Percentiles rank a stretch among this genome's conserved stretches.
Conservation (phyloP, 2,329 filamentous ascomycete species). For the Penicillium brasilianum region DNA sequence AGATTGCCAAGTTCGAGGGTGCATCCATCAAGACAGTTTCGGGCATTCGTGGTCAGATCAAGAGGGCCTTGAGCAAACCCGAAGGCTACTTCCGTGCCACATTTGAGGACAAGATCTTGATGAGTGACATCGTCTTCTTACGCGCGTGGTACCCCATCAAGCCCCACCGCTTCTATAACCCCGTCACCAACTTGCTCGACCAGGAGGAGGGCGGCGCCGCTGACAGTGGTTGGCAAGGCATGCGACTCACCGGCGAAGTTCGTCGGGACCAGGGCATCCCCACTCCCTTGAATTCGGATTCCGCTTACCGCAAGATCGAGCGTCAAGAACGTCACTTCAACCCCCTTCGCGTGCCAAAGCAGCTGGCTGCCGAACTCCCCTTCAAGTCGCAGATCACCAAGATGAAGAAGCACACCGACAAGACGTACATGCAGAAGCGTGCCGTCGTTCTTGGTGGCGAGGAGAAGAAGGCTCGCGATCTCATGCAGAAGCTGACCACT, state of each 20-base stretch:
- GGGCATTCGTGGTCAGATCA: slow-evolving; percentile 94
- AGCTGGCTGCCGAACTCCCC: slow-evolving; percentile 76
- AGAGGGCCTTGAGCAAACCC: slow-evolving; percentile 88
- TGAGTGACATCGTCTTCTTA: slow-evolving; percentile 95
- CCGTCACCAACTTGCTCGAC: slow-evolving; percentile 88
- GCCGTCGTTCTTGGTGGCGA: slow-evolving; percentile 85
- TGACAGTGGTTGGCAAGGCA: slow-evolving; percentile 72
- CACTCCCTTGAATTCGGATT: slow-evolving; percentile 82
- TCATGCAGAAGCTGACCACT: slow-evolving; percentile 92
- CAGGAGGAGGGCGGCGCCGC: slow-evolving; percentile 41
- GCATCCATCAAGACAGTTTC: slow-evolving; percentile 95
- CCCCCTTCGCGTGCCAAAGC: slow-evolving; percentile 56
- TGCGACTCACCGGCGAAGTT: slow-evolving; percentile 93
- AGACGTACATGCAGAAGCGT: slow-evolving; percentile 93
- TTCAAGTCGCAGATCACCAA: slow-evolving; percentile 89
- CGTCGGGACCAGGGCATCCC: slow-evolving; percentile 75
- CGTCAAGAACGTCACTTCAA: slow-evolving; percentile 75
- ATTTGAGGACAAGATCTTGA: slow-evolving; percentile 97
- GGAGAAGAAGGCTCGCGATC: slow-evolving; percentile 83
- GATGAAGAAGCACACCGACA: slow-evolving; percentile 77
- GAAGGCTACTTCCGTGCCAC: slow-evolving; percentile 96
- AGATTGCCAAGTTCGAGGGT: slow-evolving; percentile 98
- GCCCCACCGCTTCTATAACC: slow-evolving; percentile 95
- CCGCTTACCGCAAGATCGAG: slow-evolving; percentile 73
- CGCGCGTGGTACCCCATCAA: slow-evolving; percentile 96